These are phyloP conservation scores for Termitomyces sp. DNA, from an alignment of 768 basidiomycete species.

Conservation along the genomic window DNA sequence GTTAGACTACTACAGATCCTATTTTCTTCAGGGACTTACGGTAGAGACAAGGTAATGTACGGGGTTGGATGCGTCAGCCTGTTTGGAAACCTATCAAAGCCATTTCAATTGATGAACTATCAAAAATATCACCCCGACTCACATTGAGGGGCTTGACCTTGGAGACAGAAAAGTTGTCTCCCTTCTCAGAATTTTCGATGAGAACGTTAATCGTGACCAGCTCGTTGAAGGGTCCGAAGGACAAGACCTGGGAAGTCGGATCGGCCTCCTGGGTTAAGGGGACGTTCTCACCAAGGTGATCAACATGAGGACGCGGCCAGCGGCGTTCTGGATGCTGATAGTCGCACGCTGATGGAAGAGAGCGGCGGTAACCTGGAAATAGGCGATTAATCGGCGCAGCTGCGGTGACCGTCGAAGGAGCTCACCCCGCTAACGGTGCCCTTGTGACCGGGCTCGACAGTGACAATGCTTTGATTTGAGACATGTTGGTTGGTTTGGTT, in stretches of 20 bases:
- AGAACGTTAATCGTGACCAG: neutral
- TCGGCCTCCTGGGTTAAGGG: conserved; percentile 5
- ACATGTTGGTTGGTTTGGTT: neutral
- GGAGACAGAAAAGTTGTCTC: neutral
- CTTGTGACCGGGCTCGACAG: conserved; percentile 2
- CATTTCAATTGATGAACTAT: neutral
- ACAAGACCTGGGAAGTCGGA: neutral
- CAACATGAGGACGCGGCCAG: neutral
- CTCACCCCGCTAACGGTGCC: conserved; percentile 4
- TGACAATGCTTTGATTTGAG: neutral
- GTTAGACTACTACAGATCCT: neutral
- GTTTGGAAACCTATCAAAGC: neutral
- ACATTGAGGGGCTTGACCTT: conserved; percentile 1
- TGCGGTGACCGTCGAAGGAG: neutral
- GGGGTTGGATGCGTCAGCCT: neutral
- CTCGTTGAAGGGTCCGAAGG: conserved; percentile 11
- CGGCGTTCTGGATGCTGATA: neutral
- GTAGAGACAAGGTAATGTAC: neutral
- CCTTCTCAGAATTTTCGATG: neutral
- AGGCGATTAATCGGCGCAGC: neutral
- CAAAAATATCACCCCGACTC: neutral
- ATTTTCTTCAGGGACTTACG: conserved; percentile 1
- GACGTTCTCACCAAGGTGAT: conserved; percentile 5
- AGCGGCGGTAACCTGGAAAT: neutral
- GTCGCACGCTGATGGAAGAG: conserved; percentile 6